Evolutionary conservation across 2,329 filamentous ascomycete species (phyloP).

Genomic region (Polytolypa hystricis): DNA sequence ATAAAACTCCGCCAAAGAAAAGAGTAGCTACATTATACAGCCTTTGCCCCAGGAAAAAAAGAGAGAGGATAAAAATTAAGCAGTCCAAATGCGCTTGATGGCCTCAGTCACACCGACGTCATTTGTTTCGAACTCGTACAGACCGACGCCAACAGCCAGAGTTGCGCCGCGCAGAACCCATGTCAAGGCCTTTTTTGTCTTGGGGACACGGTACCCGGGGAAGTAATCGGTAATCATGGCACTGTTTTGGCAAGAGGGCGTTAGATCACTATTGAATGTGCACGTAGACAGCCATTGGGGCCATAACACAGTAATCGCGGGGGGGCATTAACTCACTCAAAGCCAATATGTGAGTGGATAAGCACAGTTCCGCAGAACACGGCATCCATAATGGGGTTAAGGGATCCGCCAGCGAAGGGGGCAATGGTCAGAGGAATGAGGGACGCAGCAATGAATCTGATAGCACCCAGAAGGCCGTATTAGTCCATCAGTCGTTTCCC

Average conservation of each 20-base stretch:
- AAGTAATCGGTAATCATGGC: conserved; percentile 84
- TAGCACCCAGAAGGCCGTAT: conserved; percentile 3
- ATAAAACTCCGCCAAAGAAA: no score
- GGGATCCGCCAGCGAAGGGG: conserved; percentile 81
- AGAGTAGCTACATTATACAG: no score
- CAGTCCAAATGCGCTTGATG: conserved; percentile 80
- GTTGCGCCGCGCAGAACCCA: conserved; percentile 75
- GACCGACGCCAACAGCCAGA: conserved; percentile 67
- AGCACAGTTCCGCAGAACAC: conserved; percentile 72
- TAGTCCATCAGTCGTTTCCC: not conserved
- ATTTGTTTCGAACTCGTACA: conserved; percentile 99
- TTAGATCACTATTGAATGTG: conserved; percentile 6
- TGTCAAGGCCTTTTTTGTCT: conserved; percentile 52
- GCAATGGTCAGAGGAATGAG: conserved; percentile 80
- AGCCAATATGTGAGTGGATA: conserved; percentile 90
- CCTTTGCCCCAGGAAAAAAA: conserved; percentile 17
- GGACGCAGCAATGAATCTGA: conserved; percentile 62
- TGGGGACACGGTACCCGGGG: conserved; percentile 58
- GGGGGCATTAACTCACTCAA: conserved; percentile 50
- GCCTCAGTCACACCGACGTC: conserved; percentile 90
- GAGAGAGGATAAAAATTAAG: conserved; percentile 32
- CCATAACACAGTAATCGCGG: no score
- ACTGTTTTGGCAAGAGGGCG: conserved; percentile 25
- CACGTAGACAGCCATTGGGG: conserved; percentile 1
- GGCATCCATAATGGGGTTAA: conserved; percentile 83